Base-by-base conservation (phyloP, 352 stramenopile species). In the Globisporangium perplexum region DNA sequence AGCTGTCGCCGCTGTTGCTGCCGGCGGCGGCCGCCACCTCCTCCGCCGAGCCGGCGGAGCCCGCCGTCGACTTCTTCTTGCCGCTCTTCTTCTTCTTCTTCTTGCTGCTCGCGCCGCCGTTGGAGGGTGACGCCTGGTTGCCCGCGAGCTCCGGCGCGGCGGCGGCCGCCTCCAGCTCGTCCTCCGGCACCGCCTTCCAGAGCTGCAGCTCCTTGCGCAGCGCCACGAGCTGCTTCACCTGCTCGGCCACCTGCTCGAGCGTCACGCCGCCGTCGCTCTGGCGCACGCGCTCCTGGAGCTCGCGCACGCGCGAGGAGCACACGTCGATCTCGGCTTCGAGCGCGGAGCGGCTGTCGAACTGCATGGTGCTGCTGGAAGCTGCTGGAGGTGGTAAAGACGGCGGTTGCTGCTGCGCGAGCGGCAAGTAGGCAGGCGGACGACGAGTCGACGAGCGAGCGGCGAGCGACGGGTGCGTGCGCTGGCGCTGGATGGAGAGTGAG, bases 161-260 rank as follows among this genome's bases (percentile, higher is more conserved):
- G 6, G 54, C 44, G 8, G 46, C 57, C 1, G 60, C 57, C 0
- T 49, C 47, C 0, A 59, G n/a, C n/a, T n/a, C 50, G 5, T 74
- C 62, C 17, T 74, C 59, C 47, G 26, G 2, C 26, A 5, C 69
- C 30, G 65, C 50, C 38, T 68, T 71, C 74, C 76, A 88, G 20
- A 59, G 53, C 59, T 85, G 72, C 52, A 89, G 67, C 63, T 89
- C 69, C 65, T 89, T 91, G 61, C 76, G 73, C 66, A 91, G 57
- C 30, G 44, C 63, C 55, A 89, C 65, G 53, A 91, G 70, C 50
- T 57, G 55, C 57, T 74, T 72, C n/a, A 91, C 60, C 60, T 88
- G 71, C 57, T 69, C 60, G 11, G 69, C 65, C 14, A 91, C 62
- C 38, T 76, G 55, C 12, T 83, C 73, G 48, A 84, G 64, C 28